Conservation (phyloP, 306 rosid species). For the Glycyrrhiza uralensis region DNA sequence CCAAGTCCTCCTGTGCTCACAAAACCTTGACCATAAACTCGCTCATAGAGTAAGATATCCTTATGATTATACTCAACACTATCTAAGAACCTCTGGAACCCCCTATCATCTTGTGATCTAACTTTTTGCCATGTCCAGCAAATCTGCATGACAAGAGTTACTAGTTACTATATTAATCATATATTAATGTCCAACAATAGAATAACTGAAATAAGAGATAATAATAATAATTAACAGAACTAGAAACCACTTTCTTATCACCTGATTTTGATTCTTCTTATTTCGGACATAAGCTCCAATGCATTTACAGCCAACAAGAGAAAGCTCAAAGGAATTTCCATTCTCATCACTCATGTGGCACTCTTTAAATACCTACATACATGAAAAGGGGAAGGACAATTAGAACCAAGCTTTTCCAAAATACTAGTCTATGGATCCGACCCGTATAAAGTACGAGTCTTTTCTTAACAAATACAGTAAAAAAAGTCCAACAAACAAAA, state of each 20-base stretch:
- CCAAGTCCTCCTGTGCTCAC: slow-evolving; percentile 84
- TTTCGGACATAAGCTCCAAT: slow-evolving; percentile 92
- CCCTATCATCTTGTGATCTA: slow-evolving; percentile 47
- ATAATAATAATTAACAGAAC: neutral
- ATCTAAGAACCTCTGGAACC: slow-evolving; percentile 64
- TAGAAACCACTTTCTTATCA: slow-evolving; percentile 16
- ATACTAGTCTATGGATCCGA: no score
- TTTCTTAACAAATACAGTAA: no score
- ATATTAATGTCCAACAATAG: neutral
- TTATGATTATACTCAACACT: slow-evolving; percentile 54
- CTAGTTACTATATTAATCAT: neutral
- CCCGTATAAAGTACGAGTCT: no score
- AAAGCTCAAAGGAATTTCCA: slow-evolving; percentile 70
- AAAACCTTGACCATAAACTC: slow-evolving; percentile 62
- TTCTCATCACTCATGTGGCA: slow-evolving; percentile 51
- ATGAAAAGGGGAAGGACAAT: neutral
- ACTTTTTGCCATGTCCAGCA: slow-evolving; percentile 84
- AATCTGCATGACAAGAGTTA: slow-evolving; percentile 47
- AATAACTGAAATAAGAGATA: neutral
- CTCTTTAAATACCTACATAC: slow-evolving; percentile 71
- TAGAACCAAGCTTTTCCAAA: neutral
- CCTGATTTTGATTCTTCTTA: slow-evolving; percentile 97
- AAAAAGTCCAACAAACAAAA: no score
- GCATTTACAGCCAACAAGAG: slow-evolving; percentile 89
- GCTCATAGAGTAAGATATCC: slow-evolving; percentile 51